phyloP scores from a whole-genome alignment of 116 monocot genomes.

The Papilionanthe hybrid region DNA sequence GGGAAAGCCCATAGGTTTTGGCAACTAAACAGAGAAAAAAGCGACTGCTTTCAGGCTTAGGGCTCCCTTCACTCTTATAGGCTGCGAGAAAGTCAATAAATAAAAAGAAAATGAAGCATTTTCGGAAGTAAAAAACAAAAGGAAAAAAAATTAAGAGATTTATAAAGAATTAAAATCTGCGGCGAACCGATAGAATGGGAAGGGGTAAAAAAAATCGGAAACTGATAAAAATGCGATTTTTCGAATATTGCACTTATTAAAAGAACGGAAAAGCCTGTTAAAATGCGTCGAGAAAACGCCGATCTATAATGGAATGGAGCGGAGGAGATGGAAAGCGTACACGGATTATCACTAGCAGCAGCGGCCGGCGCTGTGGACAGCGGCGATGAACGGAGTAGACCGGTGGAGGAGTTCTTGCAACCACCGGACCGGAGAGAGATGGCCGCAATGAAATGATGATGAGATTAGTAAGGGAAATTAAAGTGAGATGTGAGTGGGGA shows the following conservation, averaged over 20 bases:
- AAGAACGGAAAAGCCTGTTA: neutral
- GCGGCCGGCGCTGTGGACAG: too few relatives aligned
- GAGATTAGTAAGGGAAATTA: neutral
- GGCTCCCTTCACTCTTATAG: constrained; percentile 3
- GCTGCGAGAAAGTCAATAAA: neutral
- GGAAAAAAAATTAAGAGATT: neutral
- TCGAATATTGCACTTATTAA: too few relatives aligned
- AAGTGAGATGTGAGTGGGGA: neutral
- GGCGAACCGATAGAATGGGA: neutral
- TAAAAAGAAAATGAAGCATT: neutral
- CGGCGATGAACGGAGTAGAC: neutral
- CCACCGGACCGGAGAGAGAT: neutral
- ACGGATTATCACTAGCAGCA: neutral
- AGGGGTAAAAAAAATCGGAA: neutral
- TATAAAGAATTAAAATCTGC: neutral
- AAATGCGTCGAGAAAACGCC: neutral
- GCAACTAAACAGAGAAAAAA: neutral
- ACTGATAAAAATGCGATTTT: neutral
- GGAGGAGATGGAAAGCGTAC: neutral
- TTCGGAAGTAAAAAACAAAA: neutral
- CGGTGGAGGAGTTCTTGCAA: neutral
- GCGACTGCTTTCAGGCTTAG: neutral
- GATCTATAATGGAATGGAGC: neutral
- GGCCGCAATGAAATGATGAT: neutral
- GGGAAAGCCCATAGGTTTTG: neutral